phyloP scores from a whole-genome alignment of 2,329 filamentous ascomycete species.

The Botrytis squamosa region DNA sequence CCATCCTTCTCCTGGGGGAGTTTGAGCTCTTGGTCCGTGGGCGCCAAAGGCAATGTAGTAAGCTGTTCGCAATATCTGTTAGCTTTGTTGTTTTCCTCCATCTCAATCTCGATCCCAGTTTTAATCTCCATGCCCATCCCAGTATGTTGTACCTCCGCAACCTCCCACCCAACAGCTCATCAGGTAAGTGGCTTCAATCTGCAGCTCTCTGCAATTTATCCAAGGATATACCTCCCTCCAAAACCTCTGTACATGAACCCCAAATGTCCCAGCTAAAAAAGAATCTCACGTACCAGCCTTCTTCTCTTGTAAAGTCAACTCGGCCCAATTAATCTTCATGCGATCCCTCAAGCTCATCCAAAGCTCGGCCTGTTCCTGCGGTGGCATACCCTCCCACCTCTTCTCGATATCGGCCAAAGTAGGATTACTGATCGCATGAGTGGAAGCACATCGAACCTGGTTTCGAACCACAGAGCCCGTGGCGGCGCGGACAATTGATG shows the following conservation, averaged over 20 bases:
- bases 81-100: not conserved
- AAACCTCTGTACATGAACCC: not conserved
- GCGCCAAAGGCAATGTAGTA: constrained; percentile 99
- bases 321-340: constrained; percentile 97
- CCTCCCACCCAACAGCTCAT: not conserved
- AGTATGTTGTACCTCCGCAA: not conserved
- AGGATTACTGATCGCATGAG: constrained; percentile 96
- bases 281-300: constrained; percentile 76
- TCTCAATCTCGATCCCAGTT: not conserved
- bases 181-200: not conserved
- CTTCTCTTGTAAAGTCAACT: constrained; percentile 96
- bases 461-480: constrained; percentile 16
- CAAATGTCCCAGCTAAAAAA: not conserved
- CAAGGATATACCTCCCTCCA: not conserved
- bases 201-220: not conserved
- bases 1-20: constrained; percentile 80
- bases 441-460: constrained; percentile 39
- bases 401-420: constrained; percentile 98
- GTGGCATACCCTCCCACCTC: constrained; percentile 96
- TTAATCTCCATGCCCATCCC: not conserved
- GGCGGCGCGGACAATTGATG: constrained; percentile 24
- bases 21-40: constrained; percentile 83
- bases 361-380: constrained; percentile 97
- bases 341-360: constrained; percentile 98
- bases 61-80: constrained; percentile 53